Evolutionary conservation across 768 basidiomycete species (phyloP), one percentile per base, ranked within the genome.

Genomic region (Mrakia blollopis): DNA sequence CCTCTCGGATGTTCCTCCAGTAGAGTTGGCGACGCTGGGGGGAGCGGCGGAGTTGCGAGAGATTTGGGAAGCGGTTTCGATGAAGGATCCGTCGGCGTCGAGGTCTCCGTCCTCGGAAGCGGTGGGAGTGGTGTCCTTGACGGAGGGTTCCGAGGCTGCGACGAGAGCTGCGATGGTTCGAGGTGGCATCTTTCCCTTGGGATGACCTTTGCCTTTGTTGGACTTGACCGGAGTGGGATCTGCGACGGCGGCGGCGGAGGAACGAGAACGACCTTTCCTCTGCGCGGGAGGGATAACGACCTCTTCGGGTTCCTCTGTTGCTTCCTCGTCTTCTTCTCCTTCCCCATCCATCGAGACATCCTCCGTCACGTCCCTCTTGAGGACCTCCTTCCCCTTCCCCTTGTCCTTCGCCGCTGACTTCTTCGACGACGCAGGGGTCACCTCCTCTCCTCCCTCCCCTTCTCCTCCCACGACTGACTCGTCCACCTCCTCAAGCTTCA

Each of bases 281-380:
- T 39, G 60, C 41, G 72, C 52, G n/a, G 30, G 68, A 41, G 54
- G 68, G 67, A 39, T 62, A n/a, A 52, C 50, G 39, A 37, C 68
- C 37, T 60, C 41, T 30, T 78, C 67, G 57, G 73, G 47, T 50
- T 54, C 57, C 39, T 14, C 47, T 50, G 72, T 39, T 78, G 54
- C 41, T 37, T 70, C 71, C 11, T 72, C 52, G 44, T 76, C 79
- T 28, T 61, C 78, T 35, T 76, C 73, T 18, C 80, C 79, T 30
- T 52, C 75, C 21, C 73, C 61, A 8, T 79, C 79, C 61, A 54
- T 75, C 75, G 13, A 76, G 75, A 76, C 77, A n/a, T 80, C 78
- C 25, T 69, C 74, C 35, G 76, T 77, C 18, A 74, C 73, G 32
- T 79, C 73, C 62, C 78, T 79, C 76, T 68, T 57, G 50, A 57